Percentiles rank a stretch among this genome's conserved stretches.
Evolutionary conservation across 2,329 filamentous ascomycete genomes (phyloP).

Genomic region (Penicillium sp.): DNA sequence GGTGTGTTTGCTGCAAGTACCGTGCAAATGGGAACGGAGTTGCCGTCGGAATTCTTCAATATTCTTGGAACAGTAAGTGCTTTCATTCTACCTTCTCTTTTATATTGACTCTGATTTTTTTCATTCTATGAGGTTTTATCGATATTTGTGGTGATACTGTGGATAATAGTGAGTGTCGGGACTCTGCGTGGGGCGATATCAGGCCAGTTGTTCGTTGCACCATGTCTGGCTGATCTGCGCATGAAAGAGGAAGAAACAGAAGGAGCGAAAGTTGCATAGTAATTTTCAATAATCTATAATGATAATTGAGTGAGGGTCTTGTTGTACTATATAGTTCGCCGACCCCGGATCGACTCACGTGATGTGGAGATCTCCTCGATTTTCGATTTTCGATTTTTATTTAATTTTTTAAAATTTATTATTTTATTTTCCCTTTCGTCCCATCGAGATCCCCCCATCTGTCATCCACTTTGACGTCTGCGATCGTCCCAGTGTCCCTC

Average conservation of each 20-base stretch:
- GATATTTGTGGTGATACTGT: slow-evolving; percentile 49
- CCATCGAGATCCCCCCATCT: slow-evolving; percentile 22
- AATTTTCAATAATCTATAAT: too few relatives aligned
- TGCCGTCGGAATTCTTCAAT: slow-evolving; percentile 52
- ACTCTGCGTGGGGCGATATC: slow-evolving; percentile 47
- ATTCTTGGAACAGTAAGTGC: slow-evolving; percentile 48
- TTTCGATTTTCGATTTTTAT: slow-evolving; percentile 14
- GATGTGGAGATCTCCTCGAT: slow-evolving; percentile 18
- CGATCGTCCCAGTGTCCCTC: slow-evolving; percentile 14
- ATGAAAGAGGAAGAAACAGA: slow-evolving; percentile 15
- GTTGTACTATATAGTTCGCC: background rate
- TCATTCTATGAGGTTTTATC: slow-evolving; percentile 50
- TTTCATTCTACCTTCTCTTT: background rate
- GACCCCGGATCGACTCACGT: slow-evolving; percentile 15
- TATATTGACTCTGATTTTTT: background rate
- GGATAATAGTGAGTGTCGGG: slow-evolving; percentile 49
- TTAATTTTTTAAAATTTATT: slow-evolving; percentile 7
- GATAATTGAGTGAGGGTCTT: too few relatives aligned
- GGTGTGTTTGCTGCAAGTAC: slow-evolving; percentile 51
- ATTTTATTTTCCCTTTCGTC: slow-evolving; percentile 13
- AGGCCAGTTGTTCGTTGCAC: slow-evolving; percentile 51
- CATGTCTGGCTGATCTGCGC: slow-evolving; percentile 45
- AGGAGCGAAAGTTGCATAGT: slow-evolving; percentile 13
- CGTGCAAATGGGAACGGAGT: slow-evolving; percentile 43
- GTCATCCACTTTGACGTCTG: slow-evolving; percentile 21